Base-by-base conservation (phyloP, 148 eudicot species). In the Suaeda aralocaspica region DNA sequence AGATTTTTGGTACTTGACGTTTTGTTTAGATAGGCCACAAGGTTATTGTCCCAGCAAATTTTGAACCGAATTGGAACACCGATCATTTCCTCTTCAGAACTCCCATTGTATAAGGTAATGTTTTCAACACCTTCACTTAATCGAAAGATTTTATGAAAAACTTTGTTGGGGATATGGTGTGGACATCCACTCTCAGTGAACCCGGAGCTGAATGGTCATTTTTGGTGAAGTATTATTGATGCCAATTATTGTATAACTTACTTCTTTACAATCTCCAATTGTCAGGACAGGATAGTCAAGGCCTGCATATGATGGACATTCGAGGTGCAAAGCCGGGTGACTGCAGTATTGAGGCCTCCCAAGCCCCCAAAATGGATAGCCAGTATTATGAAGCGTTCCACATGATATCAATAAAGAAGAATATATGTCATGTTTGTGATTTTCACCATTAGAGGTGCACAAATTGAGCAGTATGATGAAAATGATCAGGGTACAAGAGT, bases 351-450 rank as follows among this genome's bases (percentile, higher is more conserved):
- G 45, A 19, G 71, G 71, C 48, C 71, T 67, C 19, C 71, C 48
- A 10, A 21, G 30, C 39, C 71, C 71, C 71, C 71, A 67, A 52
- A 67, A 67, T 22, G 71, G 71, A 18, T 51, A 67, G n/a, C 71
- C 59, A 1, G 52, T 31, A 31, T 67, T 52, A 8, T 51, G 15
- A 22, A 50, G 24, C 0, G 33, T n/a, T 3, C 59, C 71, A 67
- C 71, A 67, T 9, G 48, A n/a, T 22, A 67, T 33, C 5, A 52
- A 21, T 15, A 33, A 12, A 12, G 71, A 52, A 22, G 71, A 67
- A 55, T 60, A 67, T 0, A 14, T 52, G 2, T 39, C 4, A 19
- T 53, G 39, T 21, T 13, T 34, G 72, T 55, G 13, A 36, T 68
- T 19, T 31, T 0, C 72, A 53, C 50, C 60, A 68, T 4, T 24